Evolutionary conservation across 2,329 filamentous ascomycete genomes (phyloP).

Genomic region (Claviceps quebecensis): DNA sequence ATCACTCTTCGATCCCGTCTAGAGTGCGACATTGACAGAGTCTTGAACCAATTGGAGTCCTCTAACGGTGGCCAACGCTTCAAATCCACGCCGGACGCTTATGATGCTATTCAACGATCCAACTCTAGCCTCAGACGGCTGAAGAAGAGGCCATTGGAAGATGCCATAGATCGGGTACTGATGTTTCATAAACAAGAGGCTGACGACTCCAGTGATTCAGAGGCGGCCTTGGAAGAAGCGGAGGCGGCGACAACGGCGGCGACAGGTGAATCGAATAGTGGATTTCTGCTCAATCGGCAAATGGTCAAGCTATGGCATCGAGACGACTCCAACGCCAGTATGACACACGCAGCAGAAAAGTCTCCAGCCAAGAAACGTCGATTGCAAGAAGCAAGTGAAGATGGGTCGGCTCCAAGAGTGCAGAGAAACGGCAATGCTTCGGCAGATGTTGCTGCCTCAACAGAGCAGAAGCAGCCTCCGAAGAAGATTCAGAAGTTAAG

Average conservation of each 20-base stretch:
- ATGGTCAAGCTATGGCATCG: slow-evolving; percentile 27
- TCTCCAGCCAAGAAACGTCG: slow-evolving; percentile 21
- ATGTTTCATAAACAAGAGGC: slow-evolving; percentile 55
- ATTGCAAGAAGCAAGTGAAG: slow-evolving; percentile 15
- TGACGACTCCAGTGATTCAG: slow-evolving; percentile 38
- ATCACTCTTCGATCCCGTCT: slow-evolving; percentile 22
- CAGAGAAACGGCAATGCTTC: background rate
- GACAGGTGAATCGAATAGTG: slow-evolving; percentile 18
- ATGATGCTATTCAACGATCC: slow-evolving; percentile 67
- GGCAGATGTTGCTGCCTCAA: slow-evolving; percentile 1
- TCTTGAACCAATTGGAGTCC: slow-evolving; percentile 63
- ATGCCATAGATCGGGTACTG: slow-evolving; percentile 72
- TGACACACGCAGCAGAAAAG: slow-evolving; percentile 9
- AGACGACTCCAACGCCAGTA: slow-evolving; percentile 5
- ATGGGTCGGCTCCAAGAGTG: slow-evolving; percentile 7
- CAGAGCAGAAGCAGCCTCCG: slow-evolving; percentile 13
- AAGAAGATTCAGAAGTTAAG: slow-evolving; percentile 19
- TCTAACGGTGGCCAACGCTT: slow-evolving; percentile 30
- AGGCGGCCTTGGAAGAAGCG: slow-evolving; percentile 32
- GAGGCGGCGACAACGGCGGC: slow-evolving; percentile 20
- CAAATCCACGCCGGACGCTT: slow-evolving; percentile 46
- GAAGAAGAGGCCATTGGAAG: slow-evolving; percentile 69
- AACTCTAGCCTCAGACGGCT: slow-evolving; percentile 77
- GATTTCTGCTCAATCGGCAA: slow-evolving; percentile 28
- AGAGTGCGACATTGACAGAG: slow-evolving; percentile 63